Evolutionary conservation across 148 eudicot species (phyloP).

Genomic region (Pouteria glomerata): DNA sequence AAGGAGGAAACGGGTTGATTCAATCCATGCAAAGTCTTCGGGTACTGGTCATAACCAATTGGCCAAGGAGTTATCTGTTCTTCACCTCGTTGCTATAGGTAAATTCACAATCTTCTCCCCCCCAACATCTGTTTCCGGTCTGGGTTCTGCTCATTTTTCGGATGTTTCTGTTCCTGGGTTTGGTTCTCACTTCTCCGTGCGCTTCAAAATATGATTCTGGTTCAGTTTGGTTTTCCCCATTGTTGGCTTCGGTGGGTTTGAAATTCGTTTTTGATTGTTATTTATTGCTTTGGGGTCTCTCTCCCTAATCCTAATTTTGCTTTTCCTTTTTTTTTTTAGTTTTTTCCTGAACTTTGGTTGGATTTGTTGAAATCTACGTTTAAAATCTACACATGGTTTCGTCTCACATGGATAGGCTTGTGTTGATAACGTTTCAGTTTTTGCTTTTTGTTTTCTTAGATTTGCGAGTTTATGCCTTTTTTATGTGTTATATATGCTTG

Average conservation of each 20-base stretch:
- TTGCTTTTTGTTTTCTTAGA: not conserved
- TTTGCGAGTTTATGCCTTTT: not conserved
- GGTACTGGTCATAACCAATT: constrained; percentile 49
- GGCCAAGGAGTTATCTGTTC: constrained; percentile 66
- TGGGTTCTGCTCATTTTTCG: not conserved
- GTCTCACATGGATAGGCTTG: not conserved
- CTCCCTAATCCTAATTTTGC: not conserved
- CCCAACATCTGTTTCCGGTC: not conserved
- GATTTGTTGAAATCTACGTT: too few relatives aligned
- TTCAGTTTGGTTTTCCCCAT: not conserved
- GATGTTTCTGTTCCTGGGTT: constrained; percentile 6
- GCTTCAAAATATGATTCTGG: constrained; percentile 2
- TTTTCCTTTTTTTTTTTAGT: not conserved
- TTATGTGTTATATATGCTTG: not conserved
- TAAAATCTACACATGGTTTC: not conserved
- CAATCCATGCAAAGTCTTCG: constrained; percentile 39
- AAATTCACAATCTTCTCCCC: constrained; percentile 7
- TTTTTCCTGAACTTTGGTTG: too few relatives aligned
- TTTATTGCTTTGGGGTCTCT: not conserved
- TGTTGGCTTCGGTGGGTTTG: not conserved
- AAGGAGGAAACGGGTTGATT: constrained; percentile 85
- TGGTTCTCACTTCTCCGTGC: not conserved
- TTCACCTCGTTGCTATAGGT: constrained; percentile 88
- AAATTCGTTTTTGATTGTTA: not conserved
- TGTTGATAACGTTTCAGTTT: too few relatives aligned